phyloP scores from a whole-genome alignment of 306 rosid species.

The Dalbergia cultrata region DNA sequence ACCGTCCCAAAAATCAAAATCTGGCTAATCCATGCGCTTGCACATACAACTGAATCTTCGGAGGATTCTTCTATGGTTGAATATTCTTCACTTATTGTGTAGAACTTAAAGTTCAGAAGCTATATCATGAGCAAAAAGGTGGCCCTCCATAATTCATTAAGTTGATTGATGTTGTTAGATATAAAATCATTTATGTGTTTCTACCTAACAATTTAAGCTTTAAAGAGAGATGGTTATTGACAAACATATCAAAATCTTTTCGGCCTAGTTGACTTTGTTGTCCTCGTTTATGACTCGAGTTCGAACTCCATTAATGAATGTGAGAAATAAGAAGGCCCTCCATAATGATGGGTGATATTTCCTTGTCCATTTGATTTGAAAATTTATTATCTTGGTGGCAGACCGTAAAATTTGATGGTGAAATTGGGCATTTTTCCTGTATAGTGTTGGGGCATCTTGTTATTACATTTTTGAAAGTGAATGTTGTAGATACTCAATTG shows the following conservation, averaged over 20 bases:
- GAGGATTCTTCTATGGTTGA: slow-evolving; percentile 1
- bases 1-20: background rate
- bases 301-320: background rate
- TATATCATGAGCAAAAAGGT: background rate
- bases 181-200: too few relatives aligned
- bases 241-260: background rate
- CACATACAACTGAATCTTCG: slow-evolving; percentile 10
- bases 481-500: background rate
- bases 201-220: too few relatives aligned
- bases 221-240: too few relatives aligned
- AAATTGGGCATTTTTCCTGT: background rate
- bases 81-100: background rate
- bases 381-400: background rate
- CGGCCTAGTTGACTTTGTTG: background rate
- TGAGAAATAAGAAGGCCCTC: background rate
- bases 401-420: background rate
- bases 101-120: background rate
- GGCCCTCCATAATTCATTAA: background rate
- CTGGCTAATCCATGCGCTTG: background rate
- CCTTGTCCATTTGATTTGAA: too few relatives aligned
- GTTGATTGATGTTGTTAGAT: background rate
- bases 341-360: background rate
- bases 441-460: background rate
- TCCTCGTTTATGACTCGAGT: background rate
- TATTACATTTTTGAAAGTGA: slow-evolving; percentile 1